Conservation (phyloP, 1,139 yeast genomes). For the Hyphopichia khmerensis region DNA sequence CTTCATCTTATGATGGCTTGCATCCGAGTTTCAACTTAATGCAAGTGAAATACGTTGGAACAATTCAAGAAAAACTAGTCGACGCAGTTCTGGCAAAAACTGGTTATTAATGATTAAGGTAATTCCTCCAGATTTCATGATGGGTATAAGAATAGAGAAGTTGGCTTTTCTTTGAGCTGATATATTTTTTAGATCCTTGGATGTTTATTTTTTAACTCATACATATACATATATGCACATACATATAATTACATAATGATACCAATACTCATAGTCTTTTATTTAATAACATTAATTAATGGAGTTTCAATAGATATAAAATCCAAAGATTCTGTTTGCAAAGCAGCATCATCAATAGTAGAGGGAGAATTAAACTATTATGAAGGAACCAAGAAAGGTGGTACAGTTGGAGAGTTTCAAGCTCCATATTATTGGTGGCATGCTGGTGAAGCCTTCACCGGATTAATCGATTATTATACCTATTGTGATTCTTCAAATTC, state of each 20-base stretch:
- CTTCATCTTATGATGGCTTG: too few relatives aligned
- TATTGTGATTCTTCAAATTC: slow-evolving; percentile 52
- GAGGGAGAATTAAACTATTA: slow-evolving; percentile 60
- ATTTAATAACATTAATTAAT: slow-evolving; percentile 6
- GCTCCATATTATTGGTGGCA: slow-evolving; percentile 73
- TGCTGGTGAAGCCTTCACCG: slow-evolving; percentile 69
- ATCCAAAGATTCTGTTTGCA: slow-evolving; percentile 40
- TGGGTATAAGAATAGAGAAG: too few relatives aligned
- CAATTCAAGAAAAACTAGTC: too few relatives aligned
- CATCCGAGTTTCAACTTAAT: too few relatives aligned
- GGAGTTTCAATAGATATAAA: slow-evolving; percentile 19
- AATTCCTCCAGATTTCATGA: too few relatives aligned
- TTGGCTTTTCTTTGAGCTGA: too few relatives aligned
- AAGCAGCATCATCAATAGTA: slow-evolving; percentile 47
- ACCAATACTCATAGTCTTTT: not conserved
- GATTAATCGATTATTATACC: slow-evolving; percentile 52
- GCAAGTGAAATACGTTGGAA: too few relatives aligned
- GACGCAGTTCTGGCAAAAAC: too few relatives aligned
- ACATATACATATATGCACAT: too few relatives aligned
- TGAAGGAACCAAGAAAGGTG: slow-evolving; percentile 52
- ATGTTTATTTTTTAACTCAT: too few relatives aligned
- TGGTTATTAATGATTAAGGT: too few relatives aligned
- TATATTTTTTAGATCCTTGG: not conserved
- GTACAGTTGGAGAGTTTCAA: slow-evolving; percentile 58
- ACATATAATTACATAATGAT: too few relatives aligned